Conservation (phyloP, 2,329 filamentous ascomycete genomes). For the Chaetomiaceae sp. region DNA sequence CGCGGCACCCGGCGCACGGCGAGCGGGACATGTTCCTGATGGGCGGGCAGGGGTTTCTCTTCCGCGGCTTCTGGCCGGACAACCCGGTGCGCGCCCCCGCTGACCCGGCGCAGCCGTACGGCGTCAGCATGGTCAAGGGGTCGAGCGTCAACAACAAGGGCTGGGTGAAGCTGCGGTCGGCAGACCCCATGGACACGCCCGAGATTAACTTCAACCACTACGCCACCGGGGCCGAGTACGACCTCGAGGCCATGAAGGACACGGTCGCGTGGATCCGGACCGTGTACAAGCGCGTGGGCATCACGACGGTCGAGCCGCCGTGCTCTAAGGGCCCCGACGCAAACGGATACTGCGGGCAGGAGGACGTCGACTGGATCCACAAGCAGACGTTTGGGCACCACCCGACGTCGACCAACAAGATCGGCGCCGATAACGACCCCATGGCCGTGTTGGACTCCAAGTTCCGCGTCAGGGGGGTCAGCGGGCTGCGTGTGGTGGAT, state of each 20-base stretch:
- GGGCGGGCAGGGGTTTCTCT: slow-evolving; percentile 46
- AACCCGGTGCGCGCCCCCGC: slow-evolving; percentile 25
- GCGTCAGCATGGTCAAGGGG: slow-evolving; percentile 37
- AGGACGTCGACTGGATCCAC: slow-evolving; percentile 35
- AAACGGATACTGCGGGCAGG: slow-evolving; percentile 23
- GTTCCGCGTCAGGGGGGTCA: slow-evolving; percentile 53
- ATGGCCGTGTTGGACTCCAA: slow-evolving; percentile 53
- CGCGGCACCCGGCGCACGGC: slow-evolving; percentile 33
- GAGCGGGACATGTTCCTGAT: slow-evolving; percentile 49
- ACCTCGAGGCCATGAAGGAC: slow-evolving; percentile 24
- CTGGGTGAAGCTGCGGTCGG: slow-evolving; percentile 53
- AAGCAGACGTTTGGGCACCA: slow-evolving; percentile 54
- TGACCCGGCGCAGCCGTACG: slow-evolving; percentile 4
- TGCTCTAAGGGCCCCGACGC: slow-evolving; percentile 15
- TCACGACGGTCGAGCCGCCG: slow-evolving; percentile 24
- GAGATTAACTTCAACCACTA: slow-evolving; percentile 53
- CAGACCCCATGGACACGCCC: slow-evolving; percentile 57
- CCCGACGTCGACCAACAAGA: slow-evolving; percentile 50
- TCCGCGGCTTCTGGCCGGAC: slow-evolving; percentile 50
- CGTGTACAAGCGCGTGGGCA: slow-evolving; percentile 18
- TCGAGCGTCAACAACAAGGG: slow-evolving; percentile 51
- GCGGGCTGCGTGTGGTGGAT: slow-evolving; percentile 56
- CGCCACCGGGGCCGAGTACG: slow-evolving; percentile 22
- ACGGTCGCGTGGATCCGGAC: slow-evolving; percentile 20
- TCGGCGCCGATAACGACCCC: slow-evolving; percentile 49